Base-by-base conservation (phyloP, 148 eudicot genomes). In the Rheum nobile region DNA sequence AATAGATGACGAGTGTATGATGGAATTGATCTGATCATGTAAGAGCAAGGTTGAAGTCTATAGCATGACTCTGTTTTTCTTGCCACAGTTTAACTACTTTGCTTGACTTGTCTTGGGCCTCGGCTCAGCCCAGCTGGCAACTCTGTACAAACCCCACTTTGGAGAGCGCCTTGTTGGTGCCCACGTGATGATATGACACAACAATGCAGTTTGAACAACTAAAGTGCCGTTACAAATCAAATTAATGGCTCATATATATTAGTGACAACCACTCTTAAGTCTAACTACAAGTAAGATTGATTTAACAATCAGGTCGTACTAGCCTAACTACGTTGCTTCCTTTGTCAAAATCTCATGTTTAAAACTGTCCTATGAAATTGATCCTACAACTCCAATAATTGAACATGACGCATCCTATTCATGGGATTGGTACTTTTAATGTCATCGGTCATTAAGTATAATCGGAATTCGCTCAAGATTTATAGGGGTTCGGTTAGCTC, bases 381-480 rank as follows among this genome's bases (percentile, higher is more conserved):
- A 65, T 65, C 70, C 5, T 32, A 32, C 70, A 32, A 28, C 67
- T 59, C 67, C 67, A 59, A 28, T 59, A 59, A 59, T 59, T 59
- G 67, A 28, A 59, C 10, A 16, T 16, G 22, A 57, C 26, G 31
- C 65, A 26, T 2, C 31, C 31, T 24, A 26, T 4, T 24, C 65
- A 32, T 26, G 16, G 65, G 65, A 26, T 10, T n/a, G n/a, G n/a
- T n/a, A n/a, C n/a, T n/a, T n/a, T n/a, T n/a, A n/a, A n/a, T n/a
- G n/a, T n/a, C n/a, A n/a, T n/a, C n/a, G n/a, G n/a, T n/a, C n/a
- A n/a, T n/a, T n/a, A n/a, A n/a, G n/a, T n/a, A n/a, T n/a, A n/a
- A n/a, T n/a, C n/a, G n/a, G n/a, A n/a, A n/a, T n/a, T n/a, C n/a
- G n/a, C n/a, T n/a, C n/a, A n/a, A n/a, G n/a, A n/a, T n/a, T n/a